Evolutionary conservation across 2,329 filamentous ascomycete species (phyloP), one percentile per base, ranked within the genome.

Genomic region (Diaporthe capsici): DNA sequence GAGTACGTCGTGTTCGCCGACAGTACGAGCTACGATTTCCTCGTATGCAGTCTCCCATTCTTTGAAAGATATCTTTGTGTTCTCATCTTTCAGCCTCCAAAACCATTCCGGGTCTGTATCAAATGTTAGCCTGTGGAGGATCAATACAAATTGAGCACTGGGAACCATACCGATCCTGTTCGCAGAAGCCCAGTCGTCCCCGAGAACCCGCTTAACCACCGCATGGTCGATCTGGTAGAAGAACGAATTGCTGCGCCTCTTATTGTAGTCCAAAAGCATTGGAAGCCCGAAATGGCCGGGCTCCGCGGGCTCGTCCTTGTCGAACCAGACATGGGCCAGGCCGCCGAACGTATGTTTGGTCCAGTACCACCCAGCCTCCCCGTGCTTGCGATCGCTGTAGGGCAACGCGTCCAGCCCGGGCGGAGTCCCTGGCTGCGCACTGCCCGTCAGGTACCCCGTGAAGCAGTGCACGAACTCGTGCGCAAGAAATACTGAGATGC

Each of bases 391-490:
- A 13, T 68, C 44, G 12, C 28, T 68, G 63, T 68, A 68, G 6
- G 63, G 63, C 13, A 31, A 28, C 3, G 63, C 63, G 22, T 51
- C 51, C 31, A 68, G 31, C 20, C 4, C 63, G 0, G 63, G 31
- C 2, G 63, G 63, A 22, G 63, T 68, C 6, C 31, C 63, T 9
- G 63, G 63, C 22, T 39, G 20, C 1, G 63, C 8, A 8, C 28
- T 15, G 31, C 63, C 63, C 22, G 63, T 68, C 9, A 68, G 63
- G 31, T 39, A 68, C 12, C 63, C 63, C 10, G 63, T 68, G 63
- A 68, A 68, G 63, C 63, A 68, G 63, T 68, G 63, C 4, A 68
- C 63, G 28, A 68, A 68, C 44, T 68, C 63, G 44, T 68, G 63
- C 1, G 63, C 63, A 22, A 68, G 63, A 22, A 68, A 39, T 13